Conservation (phyloP, 179 eudicot genomes). For the Camellia oleifera region DNA sequence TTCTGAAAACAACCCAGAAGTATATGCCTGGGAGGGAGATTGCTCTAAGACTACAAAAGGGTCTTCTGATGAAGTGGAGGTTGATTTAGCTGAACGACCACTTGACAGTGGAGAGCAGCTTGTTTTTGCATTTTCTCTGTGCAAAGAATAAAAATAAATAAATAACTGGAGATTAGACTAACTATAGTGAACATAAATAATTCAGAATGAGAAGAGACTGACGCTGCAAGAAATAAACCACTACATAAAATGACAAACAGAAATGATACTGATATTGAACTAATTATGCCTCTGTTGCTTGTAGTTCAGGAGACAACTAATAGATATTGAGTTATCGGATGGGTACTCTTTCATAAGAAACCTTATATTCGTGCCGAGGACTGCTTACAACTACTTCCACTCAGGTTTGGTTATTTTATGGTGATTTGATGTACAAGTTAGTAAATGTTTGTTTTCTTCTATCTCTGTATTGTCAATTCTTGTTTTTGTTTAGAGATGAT, state of each 20-base stretch:
- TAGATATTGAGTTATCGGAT: neutral
- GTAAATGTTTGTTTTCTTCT: neutral
- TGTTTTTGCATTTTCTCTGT: slow-evolving; percentile 24
- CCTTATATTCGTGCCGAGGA: neutral
- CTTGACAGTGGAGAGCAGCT: slow-evolving; percentile 20
- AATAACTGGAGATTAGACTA: neutral
- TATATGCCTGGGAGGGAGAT: slow-evolving; percentile 20
- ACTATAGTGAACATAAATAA: neutral
- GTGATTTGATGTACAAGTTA: neutral
- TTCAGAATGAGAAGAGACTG: neutral
- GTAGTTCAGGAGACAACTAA: neutral
- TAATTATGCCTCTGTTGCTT: neutral
- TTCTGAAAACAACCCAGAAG: slow-evolving; percentile 26
- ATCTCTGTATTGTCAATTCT: neutral
- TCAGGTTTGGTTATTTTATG: neutral
- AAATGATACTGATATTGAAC: neutral
- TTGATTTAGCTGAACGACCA: slow-evolving; percentile 24
- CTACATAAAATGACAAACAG: too few species aligned
- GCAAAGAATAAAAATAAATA: neutral
- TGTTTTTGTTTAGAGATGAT: too few species aligned
- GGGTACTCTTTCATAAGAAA: neutral
- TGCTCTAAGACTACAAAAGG: slow-evolving; percentile 39
- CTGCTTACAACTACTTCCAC: slow-evolving; percentile 5
- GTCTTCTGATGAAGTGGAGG: slow-evolving; percentile 27
- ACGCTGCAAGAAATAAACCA: neutral